These are phyloP conservation scores for Diaporthe citri DNA, from an alignment of 2,329 filamentous ascomycete species.

Conservation along the genomic window DNA sequence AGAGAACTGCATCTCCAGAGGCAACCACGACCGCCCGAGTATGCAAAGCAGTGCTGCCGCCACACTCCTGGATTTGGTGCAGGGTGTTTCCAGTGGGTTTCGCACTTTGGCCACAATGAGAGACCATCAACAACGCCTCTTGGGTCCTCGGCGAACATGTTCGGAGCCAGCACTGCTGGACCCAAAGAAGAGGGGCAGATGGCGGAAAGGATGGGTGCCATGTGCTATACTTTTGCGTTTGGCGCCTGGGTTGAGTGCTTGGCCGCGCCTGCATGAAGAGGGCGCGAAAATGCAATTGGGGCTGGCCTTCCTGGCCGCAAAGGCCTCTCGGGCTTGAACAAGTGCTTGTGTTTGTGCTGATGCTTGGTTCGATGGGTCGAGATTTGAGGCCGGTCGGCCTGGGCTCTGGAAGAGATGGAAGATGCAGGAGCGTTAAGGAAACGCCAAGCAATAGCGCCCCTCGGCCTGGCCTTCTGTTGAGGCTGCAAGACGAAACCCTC, in stretches of 20 bases:
- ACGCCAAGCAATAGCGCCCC: slow-evolving; percentile 14
- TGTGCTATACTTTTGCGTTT: neutral
- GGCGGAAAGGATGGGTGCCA: neutral
- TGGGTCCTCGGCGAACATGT: neutral
- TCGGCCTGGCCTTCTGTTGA: neutral
- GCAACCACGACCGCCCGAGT: too few species aligned
- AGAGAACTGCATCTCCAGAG: neutral
- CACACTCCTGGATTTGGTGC: slow-evolving; percentile 5
- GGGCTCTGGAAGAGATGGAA: neutral
- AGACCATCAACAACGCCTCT: neutral
- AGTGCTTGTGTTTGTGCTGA: neutral
- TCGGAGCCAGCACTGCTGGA: neutral
- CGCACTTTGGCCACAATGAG: neutral
- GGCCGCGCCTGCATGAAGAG: slow-evolving; percentile 12
- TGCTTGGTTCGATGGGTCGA: neutral
- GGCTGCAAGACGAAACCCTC: slow-evolving; percentile 25
- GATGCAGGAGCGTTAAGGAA: slow-evolving; percentile 22
- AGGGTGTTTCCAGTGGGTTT: slow-evolving; percentile 20
- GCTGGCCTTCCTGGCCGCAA: neutral
- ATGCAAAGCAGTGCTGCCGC: neutral
- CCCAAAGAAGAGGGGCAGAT: neutral
- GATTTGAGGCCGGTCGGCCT: neutral
- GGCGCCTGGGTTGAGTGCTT: neutral
- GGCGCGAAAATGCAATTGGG: slow-evolving; percentile 19
- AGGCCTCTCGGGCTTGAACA: neutral